Percentiles rank a stretch among this genome's conserved stretches.
These are phyloP conservation scores for Irpex lacteus DNA, from an alignment of 1,284 basidiomycete genomes.

Conservation along the genomic window DNA sequence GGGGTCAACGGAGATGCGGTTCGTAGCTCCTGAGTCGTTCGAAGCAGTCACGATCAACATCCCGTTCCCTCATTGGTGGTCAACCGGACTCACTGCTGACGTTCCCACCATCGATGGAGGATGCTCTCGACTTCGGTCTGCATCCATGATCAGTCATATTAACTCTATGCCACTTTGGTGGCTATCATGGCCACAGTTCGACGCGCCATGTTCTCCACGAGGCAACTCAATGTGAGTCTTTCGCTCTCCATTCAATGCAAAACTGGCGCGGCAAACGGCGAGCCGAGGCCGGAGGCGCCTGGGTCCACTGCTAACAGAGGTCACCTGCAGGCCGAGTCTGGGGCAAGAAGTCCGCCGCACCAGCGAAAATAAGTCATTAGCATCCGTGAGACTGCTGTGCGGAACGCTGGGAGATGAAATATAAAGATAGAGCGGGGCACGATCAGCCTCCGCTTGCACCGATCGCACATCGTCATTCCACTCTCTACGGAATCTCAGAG, in stretches of 20 bases:
- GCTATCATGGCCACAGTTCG: background rate
- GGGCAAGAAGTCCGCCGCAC: background rate
- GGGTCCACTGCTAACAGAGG: background rate
- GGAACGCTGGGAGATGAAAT: background rate
- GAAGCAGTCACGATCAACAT: background rate
- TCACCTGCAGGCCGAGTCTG: background rate
- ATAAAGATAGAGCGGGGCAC: background rate
- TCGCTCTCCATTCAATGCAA: background rate
- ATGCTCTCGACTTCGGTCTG: background rate
- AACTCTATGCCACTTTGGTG: background rate
- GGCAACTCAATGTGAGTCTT: background rate
- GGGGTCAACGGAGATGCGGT: background rate
- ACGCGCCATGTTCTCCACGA: background rate
- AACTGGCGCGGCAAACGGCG: background rate
- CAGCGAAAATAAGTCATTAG: background rate
- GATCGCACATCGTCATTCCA: background rate
- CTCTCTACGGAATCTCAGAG: background rate
- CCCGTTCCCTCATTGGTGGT: background rate
- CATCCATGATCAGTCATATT: background rate
- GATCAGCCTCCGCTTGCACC: background rate
- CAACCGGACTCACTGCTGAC: background rate
- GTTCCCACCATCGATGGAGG: background rate
- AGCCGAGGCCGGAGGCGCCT: background rate
- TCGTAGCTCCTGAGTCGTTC: background rate
- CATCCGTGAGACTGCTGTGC: background rate